These are phyloP conservation scores for Stephanodiscus minutulus DNA, from an alignment of 108 stramenopile genomes.

Conservation along the genomic window DNA sequence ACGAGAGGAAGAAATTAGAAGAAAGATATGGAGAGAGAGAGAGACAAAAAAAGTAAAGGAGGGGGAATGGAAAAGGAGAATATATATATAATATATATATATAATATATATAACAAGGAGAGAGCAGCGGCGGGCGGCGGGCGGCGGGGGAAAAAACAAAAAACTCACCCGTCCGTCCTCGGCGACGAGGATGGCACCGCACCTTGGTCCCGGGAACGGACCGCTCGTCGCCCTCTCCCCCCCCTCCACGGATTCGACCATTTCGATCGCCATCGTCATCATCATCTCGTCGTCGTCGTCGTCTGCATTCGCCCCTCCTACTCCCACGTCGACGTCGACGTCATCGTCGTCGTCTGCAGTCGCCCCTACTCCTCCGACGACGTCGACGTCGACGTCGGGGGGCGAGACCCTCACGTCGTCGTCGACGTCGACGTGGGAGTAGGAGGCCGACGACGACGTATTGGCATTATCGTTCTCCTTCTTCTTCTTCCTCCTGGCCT, in stretches of 20 bases:
- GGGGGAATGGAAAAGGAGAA: too few relatives aligned
- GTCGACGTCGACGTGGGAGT: too few relatives aligned
- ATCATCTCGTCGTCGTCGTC: slow-evolving; percentile 48
- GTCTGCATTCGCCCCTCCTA: slow-evolving; percentile 28
- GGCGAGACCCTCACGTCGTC: too few relatives aligned
- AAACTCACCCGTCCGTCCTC: slow-evolving; percentile 52
- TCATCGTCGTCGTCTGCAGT: slow-evolving; percentile 2
- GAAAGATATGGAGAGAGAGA: neutral
- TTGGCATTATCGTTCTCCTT: too few relatives aligned
- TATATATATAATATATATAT: neutral
- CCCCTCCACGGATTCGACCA: slow-evolving; percentile 37
- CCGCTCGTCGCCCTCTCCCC: slow-evolving; percentile 39
- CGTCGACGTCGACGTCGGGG: too few relatives aligned
- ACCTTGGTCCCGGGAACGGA: slow-evolving; percentile 68
- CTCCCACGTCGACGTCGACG: neutral
- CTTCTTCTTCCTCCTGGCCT: neutral
- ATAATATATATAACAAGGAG: neutral
- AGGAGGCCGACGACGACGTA: too few relatives aligned
- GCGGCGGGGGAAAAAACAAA: too few relatives aligned
- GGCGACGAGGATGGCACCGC: slow-evolving; percentile 67
- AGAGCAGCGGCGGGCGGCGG: too few relatives aligned
- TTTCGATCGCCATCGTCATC: slow-evolving; percentile 48
- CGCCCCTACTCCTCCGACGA: slow-evolving; percentile 9
- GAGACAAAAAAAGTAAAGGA: too few relatives aligned
- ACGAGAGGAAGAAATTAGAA: too few relatives aligned